These are phyloP conservation scores for Leccinum rimulosum DNA, from an alignment of 768 basidiomycete genomes.

Conservation along the genomic window DNA sequence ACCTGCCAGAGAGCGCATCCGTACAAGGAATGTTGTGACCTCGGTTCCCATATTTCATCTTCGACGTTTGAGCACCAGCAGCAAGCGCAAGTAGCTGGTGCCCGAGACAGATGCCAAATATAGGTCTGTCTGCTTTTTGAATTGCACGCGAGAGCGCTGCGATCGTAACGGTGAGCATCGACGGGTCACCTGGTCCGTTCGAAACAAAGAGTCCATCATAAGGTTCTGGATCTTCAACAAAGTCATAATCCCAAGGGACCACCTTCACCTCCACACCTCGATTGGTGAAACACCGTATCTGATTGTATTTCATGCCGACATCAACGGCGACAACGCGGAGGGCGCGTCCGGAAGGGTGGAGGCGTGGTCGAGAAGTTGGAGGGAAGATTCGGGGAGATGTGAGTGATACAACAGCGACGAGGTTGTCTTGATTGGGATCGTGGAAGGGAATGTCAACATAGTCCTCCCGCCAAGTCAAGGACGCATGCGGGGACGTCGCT, in stretches of 20 bases:
- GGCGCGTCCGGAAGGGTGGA: slow-evolving; percentile 77
- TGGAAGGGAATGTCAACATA: slow-evolving; percentile 79
- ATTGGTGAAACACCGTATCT: slow-evolving; percentile 91
- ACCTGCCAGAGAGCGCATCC: slow-evolving; percentile 87
- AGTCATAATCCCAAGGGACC: slow-evolving; percentile 96
- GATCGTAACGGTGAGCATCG: slow-evolving; percentile 75
- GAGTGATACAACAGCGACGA: slow-evolving; percentile 88
- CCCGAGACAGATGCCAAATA: slow-evolving; percentile 98
- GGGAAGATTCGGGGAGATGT: slow-evolving; percentile 63
- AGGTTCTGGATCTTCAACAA: slow-evolving; percentile 70
- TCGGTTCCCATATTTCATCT: slow-evolving; percentile 99
- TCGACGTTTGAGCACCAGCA: slow-evolving; percentile 89
- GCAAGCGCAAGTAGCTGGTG: slow-evolving; percentile 96
- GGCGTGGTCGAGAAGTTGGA: slow-evolving; percentile 50
- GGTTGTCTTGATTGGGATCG: slow-evolving; percentile 86
- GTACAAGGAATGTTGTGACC: slow-evolving; percentile 99
- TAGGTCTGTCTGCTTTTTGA: slow-evolving; percentile 73
- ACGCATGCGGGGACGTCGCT: slow-evolving; percentile 51
- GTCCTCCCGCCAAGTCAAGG: slow-evolving; percentile 74
- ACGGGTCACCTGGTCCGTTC: slow-evolving; percentile 97
- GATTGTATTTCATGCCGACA: slow-evolving; percentile 99
- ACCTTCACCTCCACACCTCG: slow-evolving; percentile 96
- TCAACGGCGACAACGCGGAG: slow-evolving; percentile 89
- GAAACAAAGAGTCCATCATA: slow-evolving; percentile 97
- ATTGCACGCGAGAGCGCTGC: slow-evolving; percentile 62